Evolutionary conservation across 2,329 filamentous ascomycete genomes (phyloP).

Genomic region (Diplocarpon mali): DNA sequence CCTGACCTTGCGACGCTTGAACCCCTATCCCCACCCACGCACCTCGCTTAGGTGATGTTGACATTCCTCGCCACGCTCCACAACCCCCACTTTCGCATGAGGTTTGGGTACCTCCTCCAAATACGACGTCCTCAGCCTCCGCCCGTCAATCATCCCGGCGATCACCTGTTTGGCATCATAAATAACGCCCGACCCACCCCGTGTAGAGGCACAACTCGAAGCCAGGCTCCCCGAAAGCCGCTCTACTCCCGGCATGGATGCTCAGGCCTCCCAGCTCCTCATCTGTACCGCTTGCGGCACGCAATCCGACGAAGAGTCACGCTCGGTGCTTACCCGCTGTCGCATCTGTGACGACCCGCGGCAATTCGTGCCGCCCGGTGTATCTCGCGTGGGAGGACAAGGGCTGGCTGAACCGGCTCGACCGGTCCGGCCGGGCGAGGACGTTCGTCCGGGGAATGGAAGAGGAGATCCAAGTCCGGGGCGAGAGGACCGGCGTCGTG

Average conservation of each 20-base stretch:
- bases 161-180: too few relatives aligned
- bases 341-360: slow-evolving; percentile 65
- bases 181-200: too few relatives aligned
- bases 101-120: too few relatives aligned
- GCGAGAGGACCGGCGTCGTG: slow-evolving; percentile 37
- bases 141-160: too few relatives aligned
- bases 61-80: too few relatives aligned
- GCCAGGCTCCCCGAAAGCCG: too few relatives aligned
- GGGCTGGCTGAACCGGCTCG: slow-evolving; percentile 46
- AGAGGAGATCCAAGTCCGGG: slow-evolving; percentile 31
- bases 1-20: too few relatives aligned
- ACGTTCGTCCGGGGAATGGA: slow-evolving; percentile 35
- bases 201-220: too few relatives aligned
- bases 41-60: too few relatives aligned
- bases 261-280: slow-evolving; percentile 27
- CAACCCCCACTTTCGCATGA: too few relatives aligned
- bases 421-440: slow-evolving; percentile 31
- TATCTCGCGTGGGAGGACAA: slow-evolving; percentile 56
- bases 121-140: too few relatives aligned
- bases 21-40: too few relatives aligned
- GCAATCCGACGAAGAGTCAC: slow-evolving; percentile 48
- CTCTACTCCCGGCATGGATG: neutral
- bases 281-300: slow-evolving; percentile 62
- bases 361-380: slow-evolving; percentile 59
- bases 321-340: slow-evolving; percentile 41